Base-by-base conservation (phyloP, 1,139 yeast genomes). In the Suhomyces choctaworum region DNA sequence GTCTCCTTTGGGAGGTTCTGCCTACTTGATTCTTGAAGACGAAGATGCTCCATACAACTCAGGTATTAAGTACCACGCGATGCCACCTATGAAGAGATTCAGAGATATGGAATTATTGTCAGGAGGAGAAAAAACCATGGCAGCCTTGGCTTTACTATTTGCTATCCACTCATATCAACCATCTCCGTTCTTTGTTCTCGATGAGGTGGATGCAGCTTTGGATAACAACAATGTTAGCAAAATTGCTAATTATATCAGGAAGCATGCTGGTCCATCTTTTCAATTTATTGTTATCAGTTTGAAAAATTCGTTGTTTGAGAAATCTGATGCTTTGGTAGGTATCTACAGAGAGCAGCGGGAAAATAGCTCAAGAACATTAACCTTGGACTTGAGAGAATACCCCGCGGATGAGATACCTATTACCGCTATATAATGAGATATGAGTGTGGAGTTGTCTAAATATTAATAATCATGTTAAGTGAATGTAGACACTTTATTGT, bases 91-190 rank as follows among this genome's bases (percentile, higher is more conserved):
- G 79, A 94, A 92, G 52, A 72, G 97, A 47, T 92, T 89, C 58
- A 76, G 94, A 51, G 97, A 88, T 48, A 90, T 92, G 89, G 96
- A 88, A 40, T 76, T 86, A 42, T 69, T 92, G 10, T 88, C 97
- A 0, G 99, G 98, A 34, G 99, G 99, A 32, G 98, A 92, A 55
- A 89, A 90, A 58, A 87, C 97, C 1, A 84, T 92, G 62, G 98
- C 98, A 1, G 98, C 98, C 0, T 69, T 92, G 46, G 97, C 97
- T 0, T 67, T 92, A 44, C 61, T 92, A 31, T 92, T 92, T 66
- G 94, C 98, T 2, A 79, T 90, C 34, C 97, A 92, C 57, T 82
- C 95, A 0, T 86, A 67, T 62, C 94, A 83, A 37, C 97, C 97
- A 1, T 83, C 97, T 0, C 98, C 99, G 16, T 92, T 92, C 58